These are phyloP conservation scores for Yarrowia sp. DNA, from an alignment of 805 yeast genomes.

Conservation along the genomic window DNA sequence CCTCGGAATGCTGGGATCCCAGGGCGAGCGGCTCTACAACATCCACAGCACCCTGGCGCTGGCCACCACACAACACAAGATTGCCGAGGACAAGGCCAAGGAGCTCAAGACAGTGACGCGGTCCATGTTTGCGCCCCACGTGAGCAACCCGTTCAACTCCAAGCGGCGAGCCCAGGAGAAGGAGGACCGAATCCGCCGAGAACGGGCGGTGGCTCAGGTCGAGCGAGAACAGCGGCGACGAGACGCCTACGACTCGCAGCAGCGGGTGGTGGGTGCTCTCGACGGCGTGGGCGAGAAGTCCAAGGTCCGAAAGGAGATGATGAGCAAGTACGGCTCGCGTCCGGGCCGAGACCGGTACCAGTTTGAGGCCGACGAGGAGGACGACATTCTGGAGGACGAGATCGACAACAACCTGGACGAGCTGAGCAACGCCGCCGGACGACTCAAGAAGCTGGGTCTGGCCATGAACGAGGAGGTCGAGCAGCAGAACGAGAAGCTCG, in stretches of 20 bases:
- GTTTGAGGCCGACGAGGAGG: slow-evolving; percentile 90
- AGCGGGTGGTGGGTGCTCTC: slow-evolving; percentile 64
- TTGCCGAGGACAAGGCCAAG: slow-evolving; percentile 81
- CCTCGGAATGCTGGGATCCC: slow-evolving; percentile 91
- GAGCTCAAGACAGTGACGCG: slow-evolving; percentile 82
- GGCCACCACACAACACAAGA: slow-evolving; percentile 79
- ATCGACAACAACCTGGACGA: slow-evolving; percentile 83
- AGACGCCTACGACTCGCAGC: slow-evolving; percentile 68
- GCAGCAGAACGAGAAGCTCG: slow-evolving; percentile 75
- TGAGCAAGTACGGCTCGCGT: slow-evolving; percentile 43
- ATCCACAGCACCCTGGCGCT: slow-evolving; percentile 78
- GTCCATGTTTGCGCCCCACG: slow-evolving; percentile 78
- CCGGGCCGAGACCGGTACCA: slow-evolving; percentile 65
- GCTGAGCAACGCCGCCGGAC: slow-evolving; percentile 69
- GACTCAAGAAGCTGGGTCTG: slow-evolving; percentile 74
- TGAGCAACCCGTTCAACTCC: slow-evolving; percentile 87
- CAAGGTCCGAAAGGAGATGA: slow-evolving; percentile 47
- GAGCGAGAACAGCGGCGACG: slow-evolving; percentile 66
- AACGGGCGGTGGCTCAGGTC: slow-evolving; percentile 66
- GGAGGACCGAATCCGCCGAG: slow-evolving; percentile 71
- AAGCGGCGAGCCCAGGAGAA: slow-evolving; percentile 74
- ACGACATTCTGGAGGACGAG: slow-evolving; percentile 90
- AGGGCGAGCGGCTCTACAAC: slow-evolving; percentile 81
- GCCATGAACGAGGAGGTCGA: slow-evolving; percentile 79
- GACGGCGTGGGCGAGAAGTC: slow-evolving; percentile 49